Evolutionary conservation across 768 basidiomycete genomes (phyloP), one percentile per base, ranked within the genome.

Genomic region (Lactifluus echinatus): DNA sequence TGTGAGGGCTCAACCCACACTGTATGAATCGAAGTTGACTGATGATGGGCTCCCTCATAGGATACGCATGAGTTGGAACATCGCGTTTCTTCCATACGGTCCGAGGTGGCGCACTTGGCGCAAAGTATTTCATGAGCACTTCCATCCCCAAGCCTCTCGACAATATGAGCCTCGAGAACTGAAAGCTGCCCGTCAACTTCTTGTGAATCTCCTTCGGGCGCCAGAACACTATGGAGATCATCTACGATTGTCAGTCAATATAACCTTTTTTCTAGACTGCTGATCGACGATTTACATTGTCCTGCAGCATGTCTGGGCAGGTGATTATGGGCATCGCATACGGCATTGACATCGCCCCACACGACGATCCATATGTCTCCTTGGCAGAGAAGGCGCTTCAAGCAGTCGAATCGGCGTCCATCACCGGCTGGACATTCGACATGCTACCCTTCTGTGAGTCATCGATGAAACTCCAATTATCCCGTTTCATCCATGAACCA

Each of bases 321-420:
- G 19, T 60, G 34, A 63, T 65, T 17, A 57, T 65, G 60, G 60
- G 63, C 8, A 61, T 65, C 47, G 57, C 59, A 8, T 64, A 65
- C 21, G 64, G 64, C 19, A 49, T 65, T 14, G 56, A 64, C 11
- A 50, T 64, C 10, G 45, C 54, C 11, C 60, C 59, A 54, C 56
- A 54, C 52, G 51, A 63, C 29, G 64, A 65, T 53, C 51, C 61
- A 47, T 63, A 56, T 21, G 43, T 64, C 29, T 51, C 24, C 17
- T 40, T 64, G 21, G 63, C 65, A 4, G 52, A 62, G 51, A 58
- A 56, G 28, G 60, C 57, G 4, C 43, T 66, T 8, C 53, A 64
- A 15, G 53, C 62, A 11, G 39, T 58, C 14, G 55, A 55, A 43
- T 34, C 42, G 21, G 61, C 57, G 8, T 42, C 61, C 23, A 50